Evolutionary conservation across 371 early-diverging fungal species (phyloP).

Genomic region (Mucor plumbeus): DNA sequence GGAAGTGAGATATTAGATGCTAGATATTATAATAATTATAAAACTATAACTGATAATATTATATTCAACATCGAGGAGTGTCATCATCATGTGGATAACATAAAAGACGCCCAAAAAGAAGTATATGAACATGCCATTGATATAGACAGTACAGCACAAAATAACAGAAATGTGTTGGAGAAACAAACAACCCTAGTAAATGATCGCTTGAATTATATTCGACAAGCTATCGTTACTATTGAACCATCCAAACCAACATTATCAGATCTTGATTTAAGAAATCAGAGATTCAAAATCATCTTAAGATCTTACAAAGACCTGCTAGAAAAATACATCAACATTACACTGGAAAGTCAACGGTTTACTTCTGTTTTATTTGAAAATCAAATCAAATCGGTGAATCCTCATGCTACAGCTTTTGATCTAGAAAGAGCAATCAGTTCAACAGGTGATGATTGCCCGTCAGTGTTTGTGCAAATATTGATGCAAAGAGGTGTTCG

Average conservation of each 20-base stretch:
- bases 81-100: conserved; percentile 1
- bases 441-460: conserved; percentile 16
- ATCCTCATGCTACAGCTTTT: conserved; percentile 24
- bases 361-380: conserved; percentile 23
- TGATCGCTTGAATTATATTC: conserved; percentile 8
- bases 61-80: conserved; percentile 17
- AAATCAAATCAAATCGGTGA: conserved; percentile 18
- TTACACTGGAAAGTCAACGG: conserved; percentile 22
- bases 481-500: conserved; percentile 23
- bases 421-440: conserved; percentile 27
- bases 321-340: conserved; percentile 24
- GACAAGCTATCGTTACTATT: conserved; percentile 3
- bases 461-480: conserved; percentile 29
- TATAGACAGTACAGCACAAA: neutral
- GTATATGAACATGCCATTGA: conserved; percentile 16
- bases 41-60: neutral
- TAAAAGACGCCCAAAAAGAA: conserved; percentile 16
- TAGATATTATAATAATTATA: conserved; percentile 2
- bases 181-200: conserved; percentile 4
- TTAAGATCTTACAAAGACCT: conserved; percentile 16
- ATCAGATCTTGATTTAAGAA: conserved; percentile 21
- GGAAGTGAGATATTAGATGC: conserved; percentile 5
- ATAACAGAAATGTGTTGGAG: conserved; percentile 3
- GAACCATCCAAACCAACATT: conserved; percentile 27
- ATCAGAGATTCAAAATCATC: conserved; percentile 18